Base-by-base conservation (phyloP, 1,284 basidiomycete genomes). In the Pseudozyma pruni region DNA sequence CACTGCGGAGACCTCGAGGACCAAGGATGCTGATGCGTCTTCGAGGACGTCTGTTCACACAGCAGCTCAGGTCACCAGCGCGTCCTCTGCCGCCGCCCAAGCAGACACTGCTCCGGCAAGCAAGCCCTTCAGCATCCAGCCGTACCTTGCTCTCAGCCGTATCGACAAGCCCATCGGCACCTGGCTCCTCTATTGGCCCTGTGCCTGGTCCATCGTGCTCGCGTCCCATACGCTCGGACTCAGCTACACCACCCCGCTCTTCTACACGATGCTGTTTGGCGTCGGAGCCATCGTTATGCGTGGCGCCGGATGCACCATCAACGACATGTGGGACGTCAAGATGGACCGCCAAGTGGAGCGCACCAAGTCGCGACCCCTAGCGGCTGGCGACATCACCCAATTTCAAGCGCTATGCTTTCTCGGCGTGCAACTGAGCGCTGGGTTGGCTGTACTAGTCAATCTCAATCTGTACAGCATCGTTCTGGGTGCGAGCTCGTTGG, bases 241-340 rank as follows among this genome's bases (percentile, higher is more conserved):
- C 11, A 59, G 68, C 2, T 53, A 60, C n/a, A 63, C 74, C 3
- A 61, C 64, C 0, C 74, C 73, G 34, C 51, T 78, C 38, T 73
- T 71, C 27, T 75, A 80, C 47, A 58, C 92, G 34, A 85, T 87
- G 23, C 85, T 98, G 0, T 98, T 98, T 78, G 94, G 91, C 1
- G 83, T 90, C 4, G 96, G 96, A 0, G 93, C 96, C 0, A 78
- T 97, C 39, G 87, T 98, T 53, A 98, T 98, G 96, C 89, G 96
- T 17, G 94, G 96, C 8, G 96, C 96, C 7, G 96, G 96, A 6
- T 99, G 96, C 82, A 98, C 93, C 0, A 96, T 98, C 78, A 98
- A 98, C 81, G 96, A 99, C 81, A 90, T 99, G 89, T 98, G 96
- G 94, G 96, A 99, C 86, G 87, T 68, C 88, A 92, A 74, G 87